phyloP scores from a whole-genome alignment of 2,329 filamentous ascomycete genomes.

The Rosellinia necatrix region DNA sequence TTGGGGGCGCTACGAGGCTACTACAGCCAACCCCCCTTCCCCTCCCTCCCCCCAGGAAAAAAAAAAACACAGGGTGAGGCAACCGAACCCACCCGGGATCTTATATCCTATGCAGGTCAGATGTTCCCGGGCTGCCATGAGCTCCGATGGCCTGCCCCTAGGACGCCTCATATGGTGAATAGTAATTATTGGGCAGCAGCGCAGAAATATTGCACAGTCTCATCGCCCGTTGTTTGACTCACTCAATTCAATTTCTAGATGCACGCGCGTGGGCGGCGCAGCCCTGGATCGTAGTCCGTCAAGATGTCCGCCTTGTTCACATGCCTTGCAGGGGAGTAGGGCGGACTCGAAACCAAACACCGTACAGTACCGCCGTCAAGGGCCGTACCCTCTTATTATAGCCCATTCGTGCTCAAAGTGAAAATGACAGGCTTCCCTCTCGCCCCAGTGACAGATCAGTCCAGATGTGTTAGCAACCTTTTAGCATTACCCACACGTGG shows the following conservation, averaged over 20 bases:
- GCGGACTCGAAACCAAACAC: not conserved
- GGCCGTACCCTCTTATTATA: not conserved
- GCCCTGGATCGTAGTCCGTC: not conserved
- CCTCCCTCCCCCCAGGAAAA: too few relatives aligned
- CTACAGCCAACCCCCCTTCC: conserved; percentile 5
- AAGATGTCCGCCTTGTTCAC: not conserved
- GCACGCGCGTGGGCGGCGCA: not conserved
- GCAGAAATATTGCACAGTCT: not conserved
- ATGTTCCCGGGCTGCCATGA: not conserved
- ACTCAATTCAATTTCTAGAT: not conserved
- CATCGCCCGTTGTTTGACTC: not conserved
- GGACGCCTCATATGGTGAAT: not conserved
- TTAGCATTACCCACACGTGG: too few relatives aligned
- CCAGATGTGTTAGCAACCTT: too few relatives aligned
- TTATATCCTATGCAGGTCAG: conserved; percentile 10
- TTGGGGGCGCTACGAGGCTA: conserved; percentile 27
- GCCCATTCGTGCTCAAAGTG: not conserved
- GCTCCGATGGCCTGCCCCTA: not conserved
- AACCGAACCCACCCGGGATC: not conserved
- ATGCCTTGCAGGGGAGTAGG: conserved; percentile 9
- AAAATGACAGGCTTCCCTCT: too few relatives aligned
- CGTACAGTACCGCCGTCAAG: not conserved
- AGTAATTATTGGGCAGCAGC: conserved; percentile 23
- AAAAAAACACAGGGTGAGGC: conserved; percentile 21
- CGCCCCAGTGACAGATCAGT: too few relatives aligned